phyloP scores from a whole-genome alignment of 2,329 filamentous ascomycete genomes.

The Diaporthe sp. region DNA sequence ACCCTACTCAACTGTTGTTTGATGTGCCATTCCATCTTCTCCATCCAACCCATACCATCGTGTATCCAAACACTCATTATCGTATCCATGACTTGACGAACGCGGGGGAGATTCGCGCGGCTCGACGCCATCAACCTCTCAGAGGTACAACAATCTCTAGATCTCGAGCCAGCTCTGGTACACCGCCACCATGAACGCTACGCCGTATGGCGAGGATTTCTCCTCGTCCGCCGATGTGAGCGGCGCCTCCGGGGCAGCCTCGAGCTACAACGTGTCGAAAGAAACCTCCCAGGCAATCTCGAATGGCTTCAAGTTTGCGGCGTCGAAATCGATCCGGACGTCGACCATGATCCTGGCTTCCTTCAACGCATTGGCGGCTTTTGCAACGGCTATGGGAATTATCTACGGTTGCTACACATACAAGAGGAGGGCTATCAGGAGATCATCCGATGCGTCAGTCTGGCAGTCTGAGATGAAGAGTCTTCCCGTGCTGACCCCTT shows the following conservation, averaged over 20 bases:
- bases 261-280: conserved; percentile 56
- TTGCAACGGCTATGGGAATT: conserved; percentile 69
- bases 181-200: conserved; percentile 31
- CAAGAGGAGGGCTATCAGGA: conserved; percentile 57
- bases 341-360: conserved; percentile 73
- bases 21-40: conserved; percentile 43
- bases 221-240: conserved; percentile 28
- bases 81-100: conserved; percentile 38
- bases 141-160: conserved; percentile 43
- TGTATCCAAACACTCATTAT: conserved; percentile 33
- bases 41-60: conserved; percentile 33
- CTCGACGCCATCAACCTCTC: conserved; percentile 49
- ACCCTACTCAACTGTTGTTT: conserved; percentile 42
- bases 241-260: conserved; percentile 40
- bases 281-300: conserved; percentile 55
- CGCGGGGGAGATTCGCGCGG: conserved; percentile 48
- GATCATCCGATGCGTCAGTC: conserved; percentile 48
- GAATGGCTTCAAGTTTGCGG: conserved; percentile 65
- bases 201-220: conserved; percentile 16
- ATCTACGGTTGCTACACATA: conserved; percentile 68
- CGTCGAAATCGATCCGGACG: conserved; percentile 70
- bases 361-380: conserved; percentile 72
- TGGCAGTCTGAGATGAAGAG: neutral
- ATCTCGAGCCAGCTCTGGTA: conserved; percentile 35
- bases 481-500: conserved; percentile 19